These are phyloP conservation scores for Cavenderia fasciculata DNA, from an alignment of 78 protist species.

Conservation along the genomic window DNA sequence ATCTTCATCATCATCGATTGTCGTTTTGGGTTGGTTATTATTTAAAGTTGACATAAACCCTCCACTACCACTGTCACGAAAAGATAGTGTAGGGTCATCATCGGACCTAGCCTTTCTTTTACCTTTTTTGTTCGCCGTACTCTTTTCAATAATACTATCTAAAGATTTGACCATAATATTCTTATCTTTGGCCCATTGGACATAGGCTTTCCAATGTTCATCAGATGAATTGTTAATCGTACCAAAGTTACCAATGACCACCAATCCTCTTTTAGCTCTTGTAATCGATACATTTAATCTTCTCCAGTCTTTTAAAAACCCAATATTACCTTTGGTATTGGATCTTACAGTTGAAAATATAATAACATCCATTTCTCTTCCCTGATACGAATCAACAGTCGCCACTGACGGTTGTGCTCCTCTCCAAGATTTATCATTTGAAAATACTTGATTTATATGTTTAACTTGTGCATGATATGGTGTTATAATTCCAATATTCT, in stretches of 20 bases:
- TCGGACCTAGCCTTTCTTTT: no score
- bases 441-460: not conserved
- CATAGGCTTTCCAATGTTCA: no score
- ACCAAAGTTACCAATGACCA: slow-evolving; percentile 79
- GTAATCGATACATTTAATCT: slow-evolving; percentile 92
- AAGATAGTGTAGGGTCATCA: no score
- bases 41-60: no score
- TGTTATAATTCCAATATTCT: slow-evolving; percentile 16
- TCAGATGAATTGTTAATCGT: no score
- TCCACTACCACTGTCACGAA: no score
- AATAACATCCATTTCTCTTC: slow-evolving; percentile 87
- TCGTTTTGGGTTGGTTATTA: no score
- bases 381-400: slow-evolving; percentile 90
- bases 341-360: slow-evolving; percentile 86
- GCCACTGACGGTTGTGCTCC: slow-evolving; percentile 9
- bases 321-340: slow-evolving; percentile 17
- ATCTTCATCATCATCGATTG: no score
- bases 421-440: not conserved
- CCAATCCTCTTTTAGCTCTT: slow-evolving; percentile 77
- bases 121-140: no score
- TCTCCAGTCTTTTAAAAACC: slow-evolving; percentile 85
- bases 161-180: no score
- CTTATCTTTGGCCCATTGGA: no score
- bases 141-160: no score
- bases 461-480: slow-evolving; percentile 5